phyloP scores from a whole-genome alignment of 495 filamentous ascomycete species.

The Penicillium coprophilum region DNA sequence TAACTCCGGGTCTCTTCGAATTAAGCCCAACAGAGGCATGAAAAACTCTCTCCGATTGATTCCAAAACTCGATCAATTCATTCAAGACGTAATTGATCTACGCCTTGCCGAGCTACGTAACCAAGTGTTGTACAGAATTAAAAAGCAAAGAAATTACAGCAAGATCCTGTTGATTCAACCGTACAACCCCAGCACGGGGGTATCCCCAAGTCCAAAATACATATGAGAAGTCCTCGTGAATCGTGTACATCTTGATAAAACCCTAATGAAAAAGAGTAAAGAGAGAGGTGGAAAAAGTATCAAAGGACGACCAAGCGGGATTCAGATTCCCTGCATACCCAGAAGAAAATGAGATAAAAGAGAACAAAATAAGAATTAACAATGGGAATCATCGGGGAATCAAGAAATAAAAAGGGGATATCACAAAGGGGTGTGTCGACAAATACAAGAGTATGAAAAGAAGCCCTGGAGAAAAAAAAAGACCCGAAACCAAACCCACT shows the following conservation, averaged over 20 bases:
- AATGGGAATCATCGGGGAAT: neutral
- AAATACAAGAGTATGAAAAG: neutral
- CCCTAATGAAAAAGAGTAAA: slow-evolving; percentile 9
- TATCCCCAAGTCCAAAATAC: slow-evolving; percentile 8
- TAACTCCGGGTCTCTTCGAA: slow-evolving; percentile 5
- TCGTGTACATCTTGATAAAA: slow-evolving; percentile 15
- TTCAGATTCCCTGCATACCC: neutral
- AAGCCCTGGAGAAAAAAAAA: too few species aligned
- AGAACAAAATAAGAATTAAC: neutral
- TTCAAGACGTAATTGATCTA: neutral
- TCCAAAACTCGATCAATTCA: neutral
- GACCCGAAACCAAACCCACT: neutral
- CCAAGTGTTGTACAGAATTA: slow-evolving; percentile 1
- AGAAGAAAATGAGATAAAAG: neutral
- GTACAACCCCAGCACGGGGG: neutral
- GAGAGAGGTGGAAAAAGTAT: slow-evolving; percentile 3
- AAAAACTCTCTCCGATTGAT: neutral
- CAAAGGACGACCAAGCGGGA: neutral
- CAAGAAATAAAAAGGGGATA: slow-evolving; percentile 3
- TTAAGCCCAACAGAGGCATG: neutral
- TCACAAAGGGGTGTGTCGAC: neutral
- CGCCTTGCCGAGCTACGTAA: neutral
- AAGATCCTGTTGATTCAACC: slow-evolving; percentile 5
- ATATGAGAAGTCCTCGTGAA: slow-evolving; percentile 12
- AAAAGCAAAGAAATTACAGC: neutral